These are phyloP conservation scores for Fusarium sulawesiense DNA, from an alignment of 2,329 filamentous ascomycete species.

Conservation along the genomic window DNA sequence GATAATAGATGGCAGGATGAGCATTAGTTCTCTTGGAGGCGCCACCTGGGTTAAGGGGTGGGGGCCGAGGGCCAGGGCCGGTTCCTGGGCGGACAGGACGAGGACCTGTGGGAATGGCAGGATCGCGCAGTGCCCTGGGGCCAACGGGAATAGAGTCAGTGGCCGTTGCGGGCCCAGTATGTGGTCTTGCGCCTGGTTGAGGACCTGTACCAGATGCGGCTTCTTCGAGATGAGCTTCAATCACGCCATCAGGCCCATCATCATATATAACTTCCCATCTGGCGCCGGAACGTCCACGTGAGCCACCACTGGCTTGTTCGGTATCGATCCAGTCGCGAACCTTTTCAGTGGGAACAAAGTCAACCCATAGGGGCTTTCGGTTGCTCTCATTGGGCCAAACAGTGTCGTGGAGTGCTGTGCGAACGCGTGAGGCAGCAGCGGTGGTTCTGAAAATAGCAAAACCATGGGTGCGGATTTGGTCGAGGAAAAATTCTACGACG, in stretches of 20 bases:
- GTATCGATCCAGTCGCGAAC: constrained; percentile 78
- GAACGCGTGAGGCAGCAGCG: constrained; percentile 79
- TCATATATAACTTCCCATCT: constrained; percentile 82
- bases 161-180: constrained; percentile 36
- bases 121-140: constrained; percentile 48
- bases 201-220: constrained; percentile 37
- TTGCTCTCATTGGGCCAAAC: constrained; percentile 90
- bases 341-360: constrained; percentile 85
- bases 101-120: constrained; percentile 50
- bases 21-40: constrained; percentile 54
- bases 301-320: constrained; percentile 64
- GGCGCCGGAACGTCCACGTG: constrained; percentile 54
- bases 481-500: constrained; percentile 79
- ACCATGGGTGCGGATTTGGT: constrained; percentile 88
- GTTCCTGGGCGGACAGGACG: constrained; percentile 53
- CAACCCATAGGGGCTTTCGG: constrained; percentile 85
- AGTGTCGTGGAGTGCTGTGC: constrained; percentile 78
- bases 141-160: constrained; percentile 54
- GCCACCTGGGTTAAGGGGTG: constrained; percentile 35
- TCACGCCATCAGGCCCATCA: constrained; percentile 62
- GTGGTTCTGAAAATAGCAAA: constrained; percentile 78
- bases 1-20: constrained; percentile 57
- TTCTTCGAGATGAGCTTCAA: constrained; percentile 65
- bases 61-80: constrained; percentile 43
- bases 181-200: constrained; percentile 27